phyloP scores from a whole-genome alignment of 495 filamentous ascomycete genomes.

The Beverwykella pulmonaria region DNA sequence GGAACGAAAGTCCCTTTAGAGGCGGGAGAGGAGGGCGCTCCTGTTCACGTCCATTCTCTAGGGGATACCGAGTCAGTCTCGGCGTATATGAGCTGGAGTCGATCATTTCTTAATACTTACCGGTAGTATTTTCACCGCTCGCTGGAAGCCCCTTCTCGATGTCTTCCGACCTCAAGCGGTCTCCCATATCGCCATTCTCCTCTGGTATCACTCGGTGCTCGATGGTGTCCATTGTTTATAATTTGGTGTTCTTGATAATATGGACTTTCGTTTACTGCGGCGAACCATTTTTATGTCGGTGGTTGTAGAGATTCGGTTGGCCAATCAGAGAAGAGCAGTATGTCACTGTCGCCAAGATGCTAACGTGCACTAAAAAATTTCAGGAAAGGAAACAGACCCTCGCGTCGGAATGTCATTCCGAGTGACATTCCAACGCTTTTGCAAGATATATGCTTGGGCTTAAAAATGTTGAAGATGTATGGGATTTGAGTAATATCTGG shows the following conservation, averaged over 20 bases:
- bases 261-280: background rate
- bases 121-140: background rate
- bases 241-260: background rate
- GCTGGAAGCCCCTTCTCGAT: slow-evolving; percentile 5
- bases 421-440: no score
- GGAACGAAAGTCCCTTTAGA: slow-evolving; percentile 62
- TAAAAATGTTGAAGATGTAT: no score
- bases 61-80: background rate
- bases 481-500: no score
- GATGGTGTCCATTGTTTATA: slow-evolving; percentile 24
- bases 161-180: background rate
- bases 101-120: background rate
- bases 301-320: background rate
- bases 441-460: no score
- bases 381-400: no score
- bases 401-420: no score
- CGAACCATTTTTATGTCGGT: background rate
- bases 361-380: background rate
- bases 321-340: slow-evolving; percentile 12
- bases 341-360: slow-evolving; percentile 22
- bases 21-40: slow-evolving; percentile 36
- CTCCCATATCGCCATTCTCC: background rate
- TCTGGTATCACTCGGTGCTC: slow-evolving; percentile 3
- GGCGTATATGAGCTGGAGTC: background rate
- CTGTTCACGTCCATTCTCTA: background rate